phyloP scores from a whole-genome alignment of 2,329 filamentous ascomycete species.

The Colletotrichum sublineola region DNA sequence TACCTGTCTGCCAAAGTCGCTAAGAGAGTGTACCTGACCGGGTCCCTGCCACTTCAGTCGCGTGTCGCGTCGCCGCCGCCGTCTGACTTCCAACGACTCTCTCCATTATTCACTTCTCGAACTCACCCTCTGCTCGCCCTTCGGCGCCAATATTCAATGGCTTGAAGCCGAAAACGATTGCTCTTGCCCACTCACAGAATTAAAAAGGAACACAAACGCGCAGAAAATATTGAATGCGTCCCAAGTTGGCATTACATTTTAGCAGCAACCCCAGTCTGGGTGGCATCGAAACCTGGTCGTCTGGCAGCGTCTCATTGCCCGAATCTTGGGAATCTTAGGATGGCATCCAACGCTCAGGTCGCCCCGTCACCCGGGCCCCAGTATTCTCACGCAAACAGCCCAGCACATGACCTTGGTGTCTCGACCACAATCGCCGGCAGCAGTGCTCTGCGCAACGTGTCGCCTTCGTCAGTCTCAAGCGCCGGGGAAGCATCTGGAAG shows the following conservation, averaged over 20 bases:
- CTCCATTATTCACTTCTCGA: neutral
- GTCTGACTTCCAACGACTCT: neutral
- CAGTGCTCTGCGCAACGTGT: conserved; percentile 16
- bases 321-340: conserved; percentile 11
- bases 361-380: conserved; percentile 5
- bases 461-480: conserved; percentile 20
- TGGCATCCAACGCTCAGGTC: conserved; percentile 15
- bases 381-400: neutral
- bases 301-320: neutral
- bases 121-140: neutral
- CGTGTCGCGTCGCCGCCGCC: conserved; percentile 21
- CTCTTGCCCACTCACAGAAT: neutral
- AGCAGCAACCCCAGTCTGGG: neutral
- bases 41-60: conserved; percentile 25
- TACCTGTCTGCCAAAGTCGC: neutral
- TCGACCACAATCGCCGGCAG: neutral
- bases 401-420: neutral
- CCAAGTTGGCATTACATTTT: neutral
- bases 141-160: neutral
- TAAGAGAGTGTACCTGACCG: neutral
- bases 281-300: neutral
- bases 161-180: neutral
- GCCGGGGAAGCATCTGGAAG: conserved; percentile 21
- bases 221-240: neutral
- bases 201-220: neutral